Evolutionary conservation across 306 rosid genomes (phyloP), one percentile per base, ranked within the genome.

Genomic region (Casuarina cunninghamiana): DNA sequence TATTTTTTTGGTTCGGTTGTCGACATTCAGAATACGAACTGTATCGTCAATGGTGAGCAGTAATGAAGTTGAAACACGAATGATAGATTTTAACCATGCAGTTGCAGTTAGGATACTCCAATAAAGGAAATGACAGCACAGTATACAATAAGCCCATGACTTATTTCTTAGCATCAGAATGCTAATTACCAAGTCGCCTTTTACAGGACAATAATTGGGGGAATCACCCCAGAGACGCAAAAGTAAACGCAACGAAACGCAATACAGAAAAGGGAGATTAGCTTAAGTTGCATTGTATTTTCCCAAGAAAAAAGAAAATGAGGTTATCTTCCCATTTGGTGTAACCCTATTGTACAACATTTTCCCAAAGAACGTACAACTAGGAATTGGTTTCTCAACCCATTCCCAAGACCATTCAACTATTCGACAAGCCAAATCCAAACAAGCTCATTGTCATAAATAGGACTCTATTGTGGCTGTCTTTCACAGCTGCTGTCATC

Each of bases 401-500:
- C 3, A 55, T n/a, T 74, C 75, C 3, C 45, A 0, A 5, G 42
- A 69, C 53, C 60, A 60, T 68, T 69, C 80, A 42, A 80, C 69
- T 17, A 74, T 15, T 71, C 53, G 71, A 50, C 58, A 10, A 68
- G 69, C 74, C 66, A 71, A 26, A 57, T 65, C 41, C 70, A 74
- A 68, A 26, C 67, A 74, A 50, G 50, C 53, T 71, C 84, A 67
- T 77, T 66, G 72, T 57, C 65, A 74, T 72, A 72, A 70, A 63
- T 6, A 39, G 55, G 69, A 46, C 68, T 66, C 60, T 62, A 61
- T 35, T 41, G 61, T 58, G 75, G 78, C 51, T 75, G 46, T n/a
- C n/a, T 57, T 49, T 11, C 5, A 26, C 70, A 42, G 76, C 48
- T 75, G 39, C 51, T 42, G 88, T 90, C 73, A 92, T 87, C 93